Base-by-base conservation (phyloP, 2,329 filamentous ascomycete genomes). In the Fusarium sp. region DNA sequence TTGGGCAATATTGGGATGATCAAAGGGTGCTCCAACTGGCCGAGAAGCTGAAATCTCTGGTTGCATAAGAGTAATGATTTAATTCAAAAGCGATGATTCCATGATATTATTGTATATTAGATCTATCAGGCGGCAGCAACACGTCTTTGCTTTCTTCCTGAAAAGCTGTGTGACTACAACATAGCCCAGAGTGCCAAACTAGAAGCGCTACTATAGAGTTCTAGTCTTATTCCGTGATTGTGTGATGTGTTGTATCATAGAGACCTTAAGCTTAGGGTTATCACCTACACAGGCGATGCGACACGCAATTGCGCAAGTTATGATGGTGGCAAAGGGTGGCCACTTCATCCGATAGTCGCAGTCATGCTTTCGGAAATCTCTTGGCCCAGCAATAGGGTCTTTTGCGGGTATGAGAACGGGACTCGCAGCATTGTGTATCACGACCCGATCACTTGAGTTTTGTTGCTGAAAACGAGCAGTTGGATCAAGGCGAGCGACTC, bases 1-100 rank as follows among this genome's bases (percentile, higher is more conserved):
- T 94, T 66, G 91, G 89, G n/a, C 92, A 96, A 76, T 94, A 89
- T 75, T 93, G 91, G 77, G 89, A 93, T 72, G 92, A 96, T 75
- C 81, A 83, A 20, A 78, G 87, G 38, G 79, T 94, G 23, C 80
- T 94, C 6, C 76, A 80, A 2, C 81, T 89, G 56, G 90, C 89
- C 7, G 80, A 81, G 52, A 74, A 80, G 20, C 61, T 88, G 17
- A 70, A 78, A 21, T 51, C 77, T 17, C 68, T 79, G 49, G 70
- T 46, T 46, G 48, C 42, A 42, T 73, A 50, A 69, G 8, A 36
- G 39, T 43, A 21, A 40, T 21, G 43, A 17, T 56, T 24, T 59
- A 50, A 46, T 56, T 53, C 17, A 62, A 24, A 51, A 62, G 55
- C 26, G 53, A 64, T 47, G 56, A 47, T 20, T 68, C 49, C 56